Base-by-base conservation (phyloP, 768 basidiomycete genomes). In the Pulveroboletus sp. region DNA sequence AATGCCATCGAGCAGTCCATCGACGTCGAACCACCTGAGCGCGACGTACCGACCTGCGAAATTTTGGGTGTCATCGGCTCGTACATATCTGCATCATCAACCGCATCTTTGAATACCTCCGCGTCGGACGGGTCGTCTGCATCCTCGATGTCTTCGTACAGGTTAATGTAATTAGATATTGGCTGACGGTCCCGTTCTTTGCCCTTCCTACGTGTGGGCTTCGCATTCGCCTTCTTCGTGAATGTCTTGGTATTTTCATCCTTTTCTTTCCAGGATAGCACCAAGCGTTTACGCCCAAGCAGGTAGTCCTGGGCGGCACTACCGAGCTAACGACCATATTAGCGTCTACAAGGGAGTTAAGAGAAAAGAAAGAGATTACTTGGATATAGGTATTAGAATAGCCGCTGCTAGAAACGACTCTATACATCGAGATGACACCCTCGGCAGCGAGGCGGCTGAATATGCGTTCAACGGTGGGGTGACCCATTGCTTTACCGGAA, bases 381-480 rank as follows among this genome's bases (percentile, higher is more conserved):
- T 75, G 69, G 31, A 84, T 58, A 54, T 86, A 85, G 1, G 76
- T 68, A 8, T 56, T 70, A 37, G 76, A 76, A 63, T 69, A 86
- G 9, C 80, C 78, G n/a, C 65, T 58, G 47, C 76, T 35, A 40
- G 72, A 75, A 17, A 68, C 67, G 30, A 75, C 67, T n/a, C 77
- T 73, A 41, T 76, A 73, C 40, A 71, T 71, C 5, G 58, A 56
- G 36, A 92, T 65, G 15, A 78, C 71, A 6, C 80, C 74, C 49
- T 79, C 67, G 26, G 72, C 70, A 18, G 77, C 54, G 13, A 91
- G 73, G 24, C 74, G 73, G 55, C 77, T 76, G 57, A 92, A 74
- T 51, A 90, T 71, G 8, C 84, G 75, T 40, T 93, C 90, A 9
- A 80, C 57, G 38, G 86, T 74, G 33, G 79, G 78, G 5, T 72